phyloP scores from a whole-genome alignment of 1,284 basidiomycete genomes.

The Cystobasidium pallidum region DNA sequence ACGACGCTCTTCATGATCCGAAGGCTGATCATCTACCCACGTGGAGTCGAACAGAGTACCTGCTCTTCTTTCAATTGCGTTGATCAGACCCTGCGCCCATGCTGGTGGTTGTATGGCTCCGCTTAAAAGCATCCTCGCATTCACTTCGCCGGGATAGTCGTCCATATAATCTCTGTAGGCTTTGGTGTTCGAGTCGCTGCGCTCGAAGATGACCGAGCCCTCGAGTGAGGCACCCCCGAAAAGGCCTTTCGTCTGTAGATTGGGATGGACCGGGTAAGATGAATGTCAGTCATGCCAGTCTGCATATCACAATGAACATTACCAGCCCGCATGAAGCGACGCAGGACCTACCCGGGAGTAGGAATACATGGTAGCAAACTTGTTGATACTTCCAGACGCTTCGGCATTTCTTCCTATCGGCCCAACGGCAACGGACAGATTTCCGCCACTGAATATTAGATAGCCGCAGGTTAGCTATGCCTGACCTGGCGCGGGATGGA shows the following conservation, averaged over 20 bases:
- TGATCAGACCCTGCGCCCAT: slow-evolving; percentile 74
- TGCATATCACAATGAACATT: slow-evolving; percentile 59
- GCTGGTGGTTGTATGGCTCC: slow-evolving; percentile 73
- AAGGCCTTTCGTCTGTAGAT: slow-evolving; percentile 30
- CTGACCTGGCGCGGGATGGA: no score
- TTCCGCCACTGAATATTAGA: slow-evolving; percentile 67
- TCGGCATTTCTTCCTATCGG: slow-evolving; percentile 94
- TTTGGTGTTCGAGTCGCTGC: slow-evolving; percentile 68
- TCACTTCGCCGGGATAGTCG: slow-evolving; percentile 63
- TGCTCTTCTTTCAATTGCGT: slow-evolving; percentile 68
- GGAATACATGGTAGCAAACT: slow-evolving; percentile 92
- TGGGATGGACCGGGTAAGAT: slow-evolving; percentile 69
- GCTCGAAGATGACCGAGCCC: slow-evolving; percentile 90
- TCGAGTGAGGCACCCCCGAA: slow-evolving; percentile 71
- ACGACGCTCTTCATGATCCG: slow-evolving; percentile 28
- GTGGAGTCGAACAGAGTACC: slow-evolving; percentile 36
- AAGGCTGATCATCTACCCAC: slow-evolving; percentile 45
- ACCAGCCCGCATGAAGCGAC: background rate
- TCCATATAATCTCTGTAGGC: slow-evolving; percentile 53
- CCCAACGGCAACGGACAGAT: slow-evolving; percentile 87
- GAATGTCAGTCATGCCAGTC: background rate
- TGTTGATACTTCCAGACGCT: slow-evolving; percentile 82
- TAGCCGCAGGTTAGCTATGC: no score
- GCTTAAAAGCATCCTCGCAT: slow-evolving; percentile 75
- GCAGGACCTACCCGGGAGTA: slow-evolving; percentile 81